A percentile compares a stretch with the other conserved stretches of the same genome.
These are phyloP conservation scores for Blastocystis sp. DNA, from an alignment of 352 stramenopile genomes.

Conservation along the genomic window DNA sequence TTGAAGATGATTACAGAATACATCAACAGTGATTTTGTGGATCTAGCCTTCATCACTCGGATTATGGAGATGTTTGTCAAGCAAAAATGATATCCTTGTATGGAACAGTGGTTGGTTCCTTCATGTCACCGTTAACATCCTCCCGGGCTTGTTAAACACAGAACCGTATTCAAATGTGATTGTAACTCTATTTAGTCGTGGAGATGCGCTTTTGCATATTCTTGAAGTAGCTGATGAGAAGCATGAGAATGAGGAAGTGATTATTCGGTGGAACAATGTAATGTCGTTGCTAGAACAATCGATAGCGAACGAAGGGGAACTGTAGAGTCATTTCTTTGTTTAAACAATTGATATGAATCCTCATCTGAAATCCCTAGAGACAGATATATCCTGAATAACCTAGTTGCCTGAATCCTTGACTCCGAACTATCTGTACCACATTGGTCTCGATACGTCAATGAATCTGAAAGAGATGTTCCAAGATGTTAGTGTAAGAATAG, in stretches of 20 bases:
- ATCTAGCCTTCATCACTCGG: background rate
- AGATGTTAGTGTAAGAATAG: constrained; percentile 6
- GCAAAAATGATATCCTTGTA: constrained; percentile 39
- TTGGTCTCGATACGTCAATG: constrained; percentile 48
- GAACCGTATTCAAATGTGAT: constrained; percentile 1
- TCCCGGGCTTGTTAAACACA: background rate
- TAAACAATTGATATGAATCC: constrained; percentile 23
- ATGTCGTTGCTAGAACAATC: background rate
- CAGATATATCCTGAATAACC: constrained; percentile 35
- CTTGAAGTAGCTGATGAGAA: background rate
- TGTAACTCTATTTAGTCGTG: background rate
- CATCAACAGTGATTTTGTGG: constrained; percentile 2
- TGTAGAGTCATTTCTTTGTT: background rate
- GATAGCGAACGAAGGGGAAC: background rate
- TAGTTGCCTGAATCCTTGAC: background rate
- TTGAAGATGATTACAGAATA: constrained; percentile 17
- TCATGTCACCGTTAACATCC: background rate
- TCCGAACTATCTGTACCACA: constrained; percentile 10
- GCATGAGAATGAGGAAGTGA: background rate
- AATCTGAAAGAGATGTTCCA: constrained; percentile 34
- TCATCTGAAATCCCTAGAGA: background rate
- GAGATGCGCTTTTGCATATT: background rate
- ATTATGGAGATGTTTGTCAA: constrained; percentile 37
- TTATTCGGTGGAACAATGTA: constrained; percentile 8
- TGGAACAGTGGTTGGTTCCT: background rate